Conservation (phyloP, 192 early-diverging fungal species). For the Thoreauomyces humboldtii region DNA sequence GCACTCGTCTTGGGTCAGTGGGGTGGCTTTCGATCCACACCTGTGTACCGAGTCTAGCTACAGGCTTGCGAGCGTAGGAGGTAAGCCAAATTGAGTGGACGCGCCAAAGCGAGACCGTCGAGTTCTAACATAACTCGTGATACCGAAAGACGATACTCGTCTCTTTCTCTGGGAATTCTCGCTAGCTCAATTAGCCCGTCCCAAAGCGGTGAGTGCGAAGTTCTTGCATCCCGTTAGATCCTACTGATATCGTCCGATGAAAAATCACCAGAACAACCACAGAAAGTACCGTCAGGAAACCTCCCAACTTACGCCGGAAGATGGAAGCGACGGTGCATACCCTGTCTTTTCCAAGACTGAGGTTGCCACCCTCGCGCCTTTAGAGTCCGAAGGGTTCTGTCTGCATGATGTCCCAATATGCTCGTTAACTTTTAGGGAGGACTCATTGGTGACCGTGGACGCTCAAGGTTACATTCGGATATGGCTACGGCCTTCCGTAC, state of each 20-base stretch:
- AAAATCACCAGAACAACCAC: background rate
- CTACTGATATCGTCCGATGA: background rate
- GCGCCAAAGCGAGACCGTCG: background rate
- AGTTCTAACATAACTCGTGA: background rate
- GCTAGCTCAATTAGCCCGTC: constrained; percentile 69
- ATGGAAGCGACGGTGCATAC: constrained; percentile 32
- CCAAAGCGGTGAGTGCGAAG: constrained; percentile 45
- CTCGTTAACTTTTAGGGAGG: constrained; percentile 64
- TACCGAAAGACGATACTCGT: constrained; percentile 67
- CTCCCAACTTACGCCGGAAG: constrained; percentile 12
- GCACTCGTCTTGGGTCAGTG: constrained; percentile 79
- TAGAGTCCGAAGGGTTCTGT: constrained; percentile 45
- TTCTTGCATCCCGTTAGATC: background rate
- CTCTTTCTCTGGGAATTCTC: constrained; percentile 95
- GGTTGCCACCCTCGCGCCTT: constrained; percentile 70
- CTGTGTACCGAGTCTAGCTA: constrained; percentile 76
- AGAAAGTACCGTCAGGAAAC: constrained; percentile 19
- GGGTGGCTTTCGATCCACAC: constrained; percentile 81
- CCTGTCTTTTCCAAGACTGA: constrained; percentile 42
- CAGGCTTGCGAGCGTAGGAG: constrained; percentile 82
- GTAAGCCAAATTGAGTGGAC: background rate
- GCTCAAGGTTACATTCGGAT: constrained; percentile 68
- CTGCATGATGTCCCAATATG: constrained; percentile 64
- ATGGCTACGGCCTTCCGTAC: constrained; percentile 49
- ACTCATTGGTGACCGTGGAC: constrained; percentile 73